phyloP scores from a whole-genome alignment of 2,329 filamentous ascomycete genomes.

The Albifimbria verrucaria region DNA sequence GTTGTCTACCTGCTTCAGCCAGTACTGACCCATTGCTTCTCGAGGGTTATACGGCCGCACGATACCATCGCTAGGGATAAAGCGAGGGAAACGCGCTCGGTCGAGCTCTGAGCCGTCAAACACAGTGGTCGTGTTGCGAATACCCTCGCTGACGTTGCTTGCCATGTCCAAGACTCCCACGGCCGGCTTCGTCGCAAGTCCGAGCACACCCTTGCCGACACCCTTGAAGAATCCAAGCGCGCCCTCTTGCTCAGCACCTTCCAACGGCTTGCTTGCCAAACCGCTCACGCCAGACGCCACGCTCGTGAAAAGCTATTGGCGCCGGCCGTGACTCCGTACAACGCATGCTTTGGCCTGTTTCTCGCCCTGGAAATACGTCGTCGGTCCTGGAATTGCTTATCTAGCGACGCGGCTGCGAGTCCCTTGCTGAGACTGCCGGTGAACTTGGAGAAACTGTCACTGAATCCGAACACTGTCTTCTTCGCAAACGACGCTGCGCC shows the following conservation, averaged over 20 bases:
- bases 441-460: conserved; percentile 95
- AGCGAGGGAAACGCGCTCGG: conserved; percentile 87
- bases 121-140: conserved; percentile 97
- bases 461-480: conserved; percentile 97
- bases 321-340: conserved; percentile 93
- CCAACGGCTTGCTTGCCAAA: conserved; percentile 86
- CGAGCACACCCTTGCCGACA: conserved; percentile 89
- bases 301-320: conserved; percentile 91
- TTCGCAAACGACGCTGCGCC: conserved; percentile 96
- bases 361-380: conserved; percentile 89
- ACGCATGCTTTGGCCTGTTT: conserved; percentile 92
- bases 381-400: conserved; percentile 98
- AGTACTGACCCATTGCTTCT: conserved; percentile 94
- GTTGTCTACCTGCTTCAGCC: conserved; percentile 97
- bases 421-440: conserved; percentile 97
- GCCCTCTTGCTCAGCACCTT: conserved; percentile 94
- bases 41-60: conserved; percentile 92
- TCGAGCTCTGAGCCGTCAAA: conserved; percentile 95
- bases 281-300: conserved; percentile 92
- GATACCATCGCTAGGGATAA: conserved; percentile 88
- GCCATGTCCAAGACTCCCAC: conserved; percentile 97
- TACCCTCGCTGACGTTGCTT: conserved; percentile 94
- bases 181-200: conserved; percentile 93
- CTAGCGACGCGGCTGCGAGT: conserved; percentile 87
- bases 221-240: conserved; percentile 95